Evolutionary conservation across 2,329 filamentous ascomycete species (phyloP).

Genomic region (Penicillium sp.): DNA sequence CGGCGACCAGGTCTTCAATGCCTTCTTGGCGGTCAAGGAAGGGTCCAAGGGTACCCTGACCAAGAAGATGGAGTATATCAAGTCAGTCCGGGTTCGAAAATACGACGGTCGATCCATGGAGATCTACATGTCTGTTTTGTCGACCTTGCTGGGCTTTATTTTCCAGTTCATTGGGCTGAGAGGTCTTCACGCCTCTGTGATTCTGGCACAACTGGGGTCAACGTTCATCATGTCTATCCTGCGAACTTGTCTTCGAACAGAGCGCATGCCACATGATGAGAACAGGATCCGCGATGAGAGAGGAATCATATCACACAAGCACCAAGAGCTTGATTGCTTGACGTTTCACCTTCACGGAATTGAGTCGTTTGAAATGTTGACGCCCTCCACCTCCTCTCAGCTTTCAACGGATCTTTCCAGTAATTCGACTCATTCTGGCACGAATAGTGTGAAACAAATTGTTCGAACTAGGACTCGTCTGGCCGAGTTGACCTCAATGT

Average conservation of each 20-base stretch:
- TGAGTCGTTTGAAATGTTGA: constrained; percentile 18
- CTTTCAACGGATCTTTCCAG: constrained; percentile 6
- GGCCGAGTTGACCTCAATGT: constrained; percentile 18
- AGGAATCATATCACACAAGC: constrained; percentile 17
- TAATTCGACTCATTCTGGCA: fast-evolving
- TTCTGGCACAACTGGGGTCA: constrained; percentile 30
- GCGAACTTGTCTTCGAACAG: constrained; percentile 30
- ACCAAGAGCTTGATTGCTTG: constrained; percentile 32
- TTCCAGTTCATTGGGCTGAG: constrained; percentile 37
- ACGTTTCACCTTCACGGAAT: constrained; percentile 24
- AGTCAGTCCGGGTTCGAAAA: constrained; percentile 20
- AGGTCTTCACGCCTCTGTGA: constrained; percentile 34
- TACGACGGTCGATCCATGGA: constrained; percentile 11
- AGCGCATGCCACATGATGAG: constrained; percentile 26
- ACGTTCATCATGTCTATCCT: constrained; percentile 35
- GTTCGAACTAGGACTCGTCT: constrained; percentile 20
- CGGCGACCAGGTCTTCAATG: constrained; percentile 35
- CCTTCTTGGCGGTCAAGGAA: constrained; percentile 30
- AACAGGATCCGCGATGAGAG: constrained; percentile 22
- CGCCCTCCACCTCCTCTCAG: background rate
- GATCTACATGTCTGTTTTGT: constrained; percentile 18
- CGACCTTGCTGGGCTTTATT: constrained; percentile 31
- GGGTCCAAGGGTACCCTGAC: constrained; percentile 9
- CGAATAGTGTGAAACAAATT: constrained; percentile 4
- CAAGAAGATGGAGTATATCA: constrained; percentile 21